A percentile compares a stretch with the other conserved stretches of the same genome.
These are phyloP conservation scores for Kurtzmaniella cleridarum DNA, from an alignment of 805 yeast species.

Conservation along the genomic window DNA sequence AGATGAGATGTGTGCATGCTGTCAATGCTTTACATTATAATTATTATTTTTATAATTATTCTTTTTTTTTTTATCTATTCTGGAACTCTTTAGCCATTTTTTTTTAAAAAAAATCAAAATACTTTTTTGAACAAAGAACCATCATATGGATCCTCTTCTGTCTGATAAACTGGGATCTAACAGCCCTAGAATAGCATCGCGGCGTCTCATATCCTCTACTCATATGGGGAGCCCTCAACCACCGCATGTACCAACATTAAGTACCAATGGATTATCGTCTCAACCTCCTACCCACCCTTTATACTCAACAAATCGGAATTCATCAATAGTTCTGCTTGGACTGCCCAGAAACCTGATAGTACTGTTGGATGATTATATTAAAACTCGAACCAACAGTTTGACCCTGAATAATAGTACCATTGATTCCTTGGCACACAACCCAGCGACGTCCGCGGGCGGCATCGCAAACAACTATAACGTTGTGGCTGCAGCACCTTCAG, in stretches of 20 bases:
- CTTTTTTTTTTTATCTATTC: too few relatives aligned
- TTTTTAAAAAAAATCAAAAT: too few relatives aligned
- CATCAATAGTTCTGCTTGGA: conserved; percentile 3
- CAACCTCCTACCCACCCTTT: background rate
- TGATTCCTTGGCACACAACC: conserved; percentile 5
- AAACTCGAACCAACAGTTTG: conserved; percentile 29
- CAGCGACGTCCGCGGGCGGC: conserved; percentile 10
- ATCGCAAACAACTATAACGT: background rate
- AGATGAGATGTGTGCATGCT: too few relatives aligned
- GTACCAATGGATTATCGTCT: too few relatives aligned
- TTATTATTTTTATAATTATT: too few relatives aligned
- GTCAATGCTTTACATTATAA: too few relatives aligned
- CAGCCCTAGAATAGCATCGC: background rate
- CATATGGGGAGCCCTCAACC: too few relatives aligned
- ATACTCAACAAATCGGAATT: background rate
- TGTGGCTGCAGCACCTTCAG: conserved; percentile 4
- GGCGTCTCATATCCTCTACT: too few relatives aligned
- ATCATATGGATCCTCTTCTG: conserved; percentile 1
- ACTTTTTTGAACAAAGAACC: too few relatives aligned
- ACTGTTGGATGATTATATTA: conserved; percentile 29
- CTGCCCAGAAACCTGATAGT: conserved; percentile 35
- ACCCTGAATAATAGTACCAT: conserved; percentile 6
- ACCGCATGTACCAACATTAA: too few relatives aligned
- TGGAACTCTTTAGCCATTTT: too few relatives aligned
- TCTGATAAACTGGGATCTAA: conserved; percentile 2